Base-by-base conservation (phyloP, 257 asterid genomes). In the Rehmannia glutinosa region DNA sequence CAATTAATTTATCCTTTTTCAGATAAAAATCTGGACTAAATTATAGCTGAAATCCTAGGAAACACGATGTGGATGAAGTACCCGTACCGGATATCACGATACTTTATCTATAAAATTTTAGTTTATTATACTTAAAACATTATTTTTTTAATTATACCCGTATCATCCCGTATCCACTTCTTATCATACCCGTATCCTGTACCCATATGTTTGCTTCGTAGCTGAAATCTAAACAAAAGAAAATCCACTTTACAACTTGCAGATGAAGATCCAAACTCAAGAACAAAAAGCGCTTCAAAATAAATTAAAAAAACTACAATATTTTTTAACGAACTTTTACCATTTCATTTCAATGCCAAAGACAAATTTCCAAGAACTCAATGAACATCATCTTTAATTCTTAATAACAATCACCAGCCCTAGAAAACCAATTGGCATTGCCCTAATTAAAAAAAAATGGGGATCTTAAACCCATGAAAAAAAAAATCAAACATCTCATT, bases 401-500 rank as follows among this genome's bases (percentile, higher is more conserved):
- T 5, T 46, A 23, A 47, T 19, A 23, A 25, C 19, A 45, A 56
- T 30, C 41, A 8, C 19, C 21, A 43, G 17, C 45, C 52, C 49
- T 21, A 30, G 6, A 17, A 52, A 27, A 35, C n/a, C 50, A 35
- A 8, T 25, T 6, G n/a, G 42, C 47, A 56, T 50, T 17, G 36
- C 6, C 81, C 77, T 43, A 58, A 64, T 17, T 5, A 19, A 7
- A 24, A 77, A 66, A 52, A 77, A 2, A 2, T 16, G 63, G 77
- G 77, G 73, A 27, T 23, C 54, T 24, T 8, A 47, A 46, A 27
- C 71, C 71, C 53, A 35, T 21, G 13, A 36, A 8, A 13, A 38
- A 70, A 49, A 17, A 8, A 23, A 20, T 7, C 13, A 68, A 5
- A 45, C 76, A 72, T 80, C 78, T 28, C 76, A 36, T 62, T 56